Percentiles rank a stretch among this genome's conserved stretches.
phyloP scores from a whole-genome alignment of 228 moss, liverwort and hornwort genomes.

The Sphagnum fallax region DNA sequence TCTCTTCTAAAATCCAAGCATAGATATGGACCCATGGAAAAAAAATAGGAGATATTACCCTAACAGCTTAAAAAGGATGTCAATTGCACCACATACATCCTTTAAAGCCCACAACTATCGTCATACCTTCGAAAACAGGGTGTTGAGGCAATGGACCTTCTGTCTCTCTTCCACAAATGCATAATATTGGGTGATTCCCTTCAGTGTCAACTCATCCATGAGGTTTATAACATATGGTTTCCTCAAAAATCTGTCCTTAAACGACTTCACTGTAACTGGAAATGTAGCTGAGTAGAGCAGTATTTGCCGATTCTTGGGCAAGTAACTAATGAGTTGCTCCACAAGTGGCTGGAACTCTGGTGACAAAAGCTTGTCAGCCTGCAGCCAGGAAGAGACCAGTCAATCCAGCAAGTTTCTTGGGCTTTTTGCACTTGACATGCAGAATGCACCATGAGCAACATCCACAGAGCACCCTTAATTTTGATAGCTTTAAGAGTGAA shows the following conservation, averaged over 20 bases:
- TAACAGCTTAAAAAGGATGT: too few species aligned
- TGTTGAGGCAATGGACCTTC: conserved; percentile 71
- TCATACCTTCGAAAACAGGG: conserved; percentile 50
- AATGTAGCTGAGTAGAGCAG: conserved; percentile 65
- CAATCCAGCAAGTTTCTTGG: too few species aligned
- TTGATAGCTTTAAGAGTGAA: too few species aligned
- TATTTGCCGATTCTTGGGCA: conserved; percentile 52
- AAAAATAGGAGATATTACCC: too few species aligned
- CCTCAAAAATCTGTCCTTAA: conserved; percentile 63
- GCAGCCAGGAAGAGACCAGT: neutral
- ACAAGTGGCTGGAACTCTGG: conserved; percentile 77
- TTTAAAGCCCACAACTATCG: neutral
- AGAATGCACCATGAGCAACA: too few species aligned
- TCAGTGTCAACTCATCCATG: conserved; percentile 69
- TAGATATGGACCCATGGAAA: too few species aligned
- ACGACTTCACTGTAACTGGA: conserved; percentile 68
- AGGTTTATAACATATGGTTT: conserved; percentile 77
- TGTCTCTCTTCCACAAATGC: conserved; percentile 76
- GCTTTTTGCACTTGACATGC: too few species aligned
- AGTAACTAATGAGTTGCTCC: conserved; percentile 55
- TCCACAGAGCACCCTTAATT: too few species aligned
- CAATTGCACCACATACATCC: too few species aligned
- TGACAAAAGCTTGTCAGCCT: conserved; percentile 64
- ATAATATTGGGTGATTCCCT: conserved; percentile 72
- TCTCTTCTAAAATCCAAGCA: too few species aligned